These are phyloP conservation scores for Fagopyrum tataricum DNA, from an alignment of 148 eudicot genomes.

Conservation along the genomic window DNA sequence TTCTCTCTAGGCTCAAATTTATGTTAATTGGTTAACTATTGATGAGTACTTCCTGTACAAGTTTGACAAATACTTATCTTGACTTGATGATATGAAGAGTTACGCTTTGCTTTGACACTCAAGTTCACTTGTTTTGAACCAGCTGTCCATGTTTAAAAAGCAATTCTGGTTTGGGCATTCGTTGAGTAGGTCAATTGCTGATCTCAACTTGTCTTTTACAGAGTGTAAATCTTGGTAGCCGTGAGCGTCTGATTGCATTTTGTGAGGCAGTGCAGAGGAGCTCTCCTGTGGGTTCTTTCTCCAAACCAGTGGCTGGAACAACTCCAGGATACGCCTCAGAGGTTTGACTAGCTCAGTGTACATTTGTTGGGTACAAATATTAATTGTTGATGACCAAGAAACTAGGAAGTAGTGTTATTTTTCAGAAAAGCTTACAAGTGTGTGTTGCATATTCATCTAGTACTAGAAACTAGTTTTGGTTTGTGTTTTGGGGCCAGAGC, in stretches of 20 bases:
- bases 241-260: constrained; percentile 76
- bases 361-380: too few relatives aligned
- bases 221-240: constrained; percentile 88
- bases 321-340: constrained; percentile 97
- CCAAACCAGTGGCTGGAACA: constrained; percentile 75
- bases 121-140: neutral
- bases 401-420: too few relatives aligned
- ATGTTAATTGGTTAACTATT: neutral
- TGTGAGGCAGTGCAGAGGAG: constrained; percentile 96
- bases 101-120: neutral
- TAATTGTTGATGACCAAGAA: too few relatives aligned
- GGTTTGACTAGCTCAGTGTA: constrained; percentile 28
- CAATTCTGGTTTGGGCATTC: neutral
- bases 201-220: constrained; percentile 17
- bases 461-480: too few relatives aligned
- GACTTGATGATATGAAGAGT: neutral
- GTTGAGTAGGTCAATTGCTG: neutral
- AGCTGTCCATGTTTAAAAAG: neutral
- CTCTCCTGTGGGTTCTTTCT: constrained; percentile 86
- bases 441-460: too few relatives aligned
- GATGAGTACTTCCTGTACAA: neutral
- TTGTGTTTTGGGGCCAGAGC: too few relatives aligned
- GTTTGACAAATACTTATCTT: neutral
- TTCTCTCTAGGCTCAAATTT: neutral
- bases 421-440: too few relatives aligned